A percentile compares a stretch with the other conserved stretches of the same genome.
These are phyloP conservation scores for Toxicodendron radicans DNA, from an alignment of 345 rosid genomes.

Conservation along the genomic window DNA sequence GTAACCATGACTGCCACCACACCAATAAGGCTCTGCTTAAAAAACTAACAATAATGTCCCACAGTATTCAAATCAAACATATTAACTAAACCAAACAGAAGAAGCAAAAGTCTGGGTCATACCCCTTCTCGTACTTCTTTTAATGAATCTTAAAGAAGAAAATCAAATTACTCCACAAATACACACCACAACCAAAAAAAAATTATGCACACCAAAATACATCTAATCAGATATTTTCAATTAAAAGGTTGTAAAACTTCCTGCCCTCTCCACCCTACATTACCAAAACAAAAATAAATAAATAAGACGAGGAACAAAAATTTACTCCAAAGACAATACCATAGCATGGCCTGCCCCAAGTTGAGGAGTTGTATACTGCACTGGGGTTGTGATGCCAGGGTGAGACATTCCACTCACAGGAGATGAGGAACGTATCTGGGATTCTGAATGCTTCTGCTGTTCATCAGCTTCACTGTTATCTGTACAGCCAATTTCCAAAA, in stretches of 20 bases:
- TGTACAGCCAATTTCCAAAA: conserved; percentile 23
- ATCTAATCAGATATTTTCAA: background rate
- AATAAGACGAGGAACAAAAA: background rate
- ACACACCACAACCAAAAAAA: background rate
- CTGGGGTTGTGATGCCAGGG: conserved; percentile 47
- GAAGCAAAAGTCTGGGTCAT: background rate
- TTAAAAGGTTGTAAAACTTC: background rate
- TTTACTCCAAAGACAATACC: conserved; percentile 42
- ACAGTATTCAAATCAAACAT: background rate
- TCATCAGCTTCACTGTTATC: conserved; percentile 67
- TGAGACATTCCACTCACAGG: conserved; percentile 49
- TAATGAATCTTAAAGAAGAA: background rate
- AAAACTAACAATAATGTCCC: background rate
- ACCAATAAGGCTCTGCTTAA: background rate
- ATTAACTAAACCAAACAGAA: background rate
- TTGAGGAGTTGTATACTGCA: conserved; percentile 49
- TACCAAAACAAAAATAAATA: background rate
- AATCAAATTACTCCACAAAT: background rate
- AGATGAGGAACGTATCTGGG: conserved; percentile 42
- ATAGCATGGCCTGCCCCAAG: conserved; percentile 53
- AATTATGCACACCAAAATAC: background rate
- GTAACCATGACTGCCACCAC: background rate
- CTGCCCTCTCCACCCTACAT: background rate
- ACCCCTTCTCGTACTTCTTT: background rate
- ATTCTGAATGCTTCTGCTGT: conserved; percentile 60